Base-by-base conservation (phyloP, 1,284 basidiomycete species). In the Singerocomus rubriflavus region DNA sequence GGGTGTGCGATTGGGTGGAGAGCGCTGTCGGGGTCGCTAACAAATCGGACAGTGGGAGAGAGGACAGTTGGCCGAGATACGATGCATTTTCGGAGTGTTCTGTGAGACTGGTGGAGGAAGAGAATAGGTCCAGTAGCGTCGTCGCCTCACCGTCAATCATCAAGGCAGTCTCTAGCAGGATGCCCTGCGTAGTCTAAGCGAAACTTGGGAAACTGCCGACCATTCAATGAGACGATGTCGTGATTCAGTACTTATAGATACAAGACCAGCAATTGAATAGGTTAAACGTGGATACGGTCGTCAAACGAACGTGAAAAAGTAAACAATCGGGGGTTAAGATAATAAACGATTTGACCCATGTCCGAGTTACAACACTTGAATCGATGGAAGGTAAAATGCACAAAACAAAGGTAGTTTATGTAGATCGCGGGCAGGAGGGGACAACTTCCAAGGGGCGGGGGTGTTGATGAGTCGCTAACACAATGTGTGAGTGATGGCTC, bases 1-100 rank as follows among this genome's bases (percentile, higher is more conserved):
- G 79, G 54, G 90, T 87, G 38, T 90, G 84, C 0, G 88, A 81
- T 53, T 93, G 91, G 1, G 88, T 85, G 40, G 88, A 81, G 36
- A 95, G 83, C 27, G 78, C 67, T 2, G 81, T 73, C 0, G 93
- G 93, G 61, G 93, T 85, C 3, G 81, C 69, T 27, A 84, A 70
- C 17, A 96, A 77, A 26, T 82, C 78, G 34, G 76, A 67, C 27
- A 94, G 77, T 2, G 83, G 73, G 26, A 89, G 77, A 8, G 80
- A 76, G 2, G 84, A 80, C 33, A 93, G 73, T 40, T 82, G 77
- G n/a, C 73, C 65, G 21, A 89, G 74, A 63, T 90, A 91, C 5
- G 65, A 64, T 61, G 66, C 59, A 63, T 72, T 49, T 67, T 67
- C 73, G 25, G 59, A 51, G n/a, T 30, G 44, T 47, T 62, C 53